Percentiles rank a stretch among this genome's conserved stretches.
Conservation (phyloP, 1,284 basidiomycete genomes). For the Melanopsichium pennsylvanicum region DNA sequence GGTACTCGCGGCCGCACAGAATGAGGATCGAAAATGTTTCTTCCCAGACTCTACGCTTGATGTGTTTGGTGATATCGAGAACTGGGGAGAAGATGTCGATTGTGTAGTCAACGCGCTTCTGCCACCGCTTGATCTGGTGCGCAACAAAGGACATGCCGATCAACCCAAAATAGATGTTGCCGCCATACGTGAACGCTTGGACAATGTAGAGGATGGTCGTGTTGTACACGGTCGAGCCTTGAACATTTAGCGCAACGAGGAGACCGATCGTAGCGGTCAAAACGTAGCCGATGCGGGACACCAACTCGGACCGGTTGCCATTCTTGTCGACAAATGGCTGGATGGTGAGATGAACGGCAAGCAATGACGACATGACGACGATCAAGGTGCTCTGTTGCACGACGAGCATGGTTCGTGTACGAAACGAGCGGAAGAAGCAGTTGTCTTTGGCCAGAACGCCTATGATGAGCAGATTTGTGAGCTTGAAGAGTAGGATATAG, state of each 20-base stretch:
- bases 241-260: constrained; percentile 64
- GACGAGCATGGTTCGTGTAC: constrained; percentile 71
- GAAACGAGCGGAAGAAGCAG: constrained; percentile 74
- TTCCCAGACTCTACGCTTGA: constrained; percentile 81
- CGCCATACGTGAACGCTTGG: constrained; percentile 35
- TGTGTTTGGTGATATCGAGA: constrained; percentile 75
- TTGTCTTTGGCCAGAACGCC: constrained; percentile 75
- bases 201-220: constrained; percentile 58
- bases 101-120: constrained; percentile 78
- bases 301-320: constrained; percentile 80
- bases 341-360: constrained; percentile 68
- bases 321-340: constrained; percentile 77
- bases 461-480: constrained; percentile 75
- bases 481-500: constrained; percentile 70
- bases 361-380: constrained; percentile 72
- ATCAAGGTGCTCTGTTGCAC: constrained; percentile 76
- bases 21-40: constrained; percentile 77
- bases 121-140: constrained; percentile 68
- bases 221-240: constrained; percentile 53
- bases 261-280: constrained; percentile 74
- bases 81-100: constrained; percentile 81
- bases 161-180: constrained; percentile 59
- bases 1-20: constrained; percentile 72
- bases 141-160: constrained; percentile 46
- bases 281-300: constrained; percentile 76